Evolutionary conservation across 768 basidiomycete species (phyloP).

Genomic region (Dacryopinax primogenitus): DNA sequence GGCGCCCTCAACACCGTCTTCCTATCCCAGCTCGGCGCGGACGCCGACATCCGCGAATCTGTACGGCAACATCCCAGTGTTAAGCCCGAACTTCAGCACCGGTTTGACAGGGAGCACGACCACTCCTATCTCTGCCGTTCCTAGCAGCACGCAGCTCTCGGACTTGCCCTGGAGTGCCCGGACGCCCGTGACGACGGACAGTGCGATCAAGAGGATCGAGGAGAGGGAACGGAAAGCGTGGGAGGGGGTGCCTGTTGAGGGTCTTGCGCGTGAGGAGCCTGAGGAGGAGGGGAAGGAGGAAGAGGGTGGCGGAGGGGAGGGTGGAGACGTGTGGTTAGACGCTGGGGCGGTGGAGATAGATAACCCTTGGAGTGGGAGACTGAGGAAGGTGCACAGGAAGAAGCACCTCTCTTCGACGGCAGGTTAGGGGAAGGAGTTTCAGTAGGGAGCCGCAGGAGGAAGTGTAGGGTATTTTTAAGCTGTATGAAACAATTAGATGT

Average conservation of each 20-base stretch:
- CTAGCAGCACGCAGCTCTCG: not conserved
- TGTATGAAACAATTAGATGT: too few species aligned
- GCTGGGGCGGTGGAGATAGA: not conserved
- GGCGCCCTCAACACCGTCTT: not conserved
- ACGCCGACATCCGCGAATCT: too few species aligned
- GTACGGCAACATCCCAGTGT: too few species aligned
- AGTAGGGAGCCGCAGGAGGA: too few species aligned
- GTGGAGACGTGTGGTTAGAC: not conserved
- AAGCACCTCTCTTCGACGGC: not conserved
- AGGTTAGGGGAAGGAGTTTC: not conserved
- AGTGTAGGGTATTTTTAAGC: not conserved
- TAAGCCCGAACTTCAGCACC: too few species aligned
- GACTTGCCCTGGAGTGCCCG: not conserved
- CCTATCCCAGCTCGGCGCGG: not conserved
- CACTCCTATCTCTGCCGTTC: not conserved
- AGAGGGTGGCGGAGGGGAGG: not conserved
- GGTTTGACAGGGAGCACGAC: too few species aligned
- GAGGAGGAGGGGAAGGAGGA: not conserved
- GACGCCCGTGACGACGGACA: not conserved
- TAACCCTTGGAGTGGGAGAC: not conserved
- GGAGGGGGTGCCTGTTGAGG: not conserved
- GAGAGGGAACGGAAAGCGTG: not conserved
- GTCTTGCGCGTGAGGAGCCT: not conserved
- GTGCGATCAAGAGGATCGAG: not conserved
- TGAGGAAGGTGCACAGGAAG: not conserved